Conservation (phyloP, 495 filamentous ascomycete species). For the Neurospora sp. region DNA sequence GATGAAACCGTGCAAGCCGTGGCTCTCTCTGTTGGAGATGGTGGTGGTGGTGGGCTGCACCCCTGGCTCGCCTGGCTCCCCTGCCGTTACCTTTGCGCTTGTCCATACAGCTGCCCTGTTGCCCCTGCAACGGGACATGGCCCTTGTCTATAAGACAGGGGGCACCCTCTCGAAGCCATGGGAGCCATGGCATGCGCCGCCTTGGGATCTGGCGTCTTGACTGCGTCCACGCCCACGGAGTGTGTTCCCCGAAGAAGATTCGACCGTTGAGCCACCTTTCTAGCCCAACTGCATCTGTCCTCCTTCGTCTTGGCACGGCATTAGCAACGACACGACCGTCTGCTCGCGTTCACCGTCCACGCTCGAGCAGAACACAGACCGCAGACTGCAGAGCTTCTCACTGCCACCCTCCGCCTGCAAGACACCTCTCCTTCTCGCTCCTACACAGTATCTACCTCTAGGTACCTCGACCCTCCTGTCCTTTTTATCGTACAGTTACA, state of each 20-base stretch:
- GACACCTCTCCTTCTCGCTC: conserved; percentile 16
- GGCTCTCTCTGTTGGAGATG: conserved; percentile 12
- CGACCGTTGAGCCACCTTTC: conserved; percentile 17
- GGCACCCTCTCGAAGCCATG: neutral
- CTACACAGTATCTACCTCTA: conserved; percentile 1
- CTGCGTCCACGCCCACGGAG: conserved; percentile 10
- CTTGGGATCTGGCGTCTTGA: neutral
- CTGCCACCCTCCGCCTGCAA: conserved; percentile 22
- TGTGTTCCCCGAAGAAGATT: conserved; percentile 13
- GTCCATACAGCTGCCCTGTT: neutral
- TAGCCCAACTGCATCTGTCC: conserved; percentile 7
- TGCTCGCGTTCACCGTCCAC: conserved; percentile 9
- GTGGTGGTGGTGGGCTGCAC: neutral
- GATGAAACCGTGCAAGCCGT: conserved; percentile 20
- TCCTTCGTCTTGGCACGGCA: conserved; percentile 13
- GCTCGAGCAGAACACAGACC: neutral
- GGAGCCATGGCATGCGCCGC: neutral
- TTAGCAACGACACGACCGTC: neutral
- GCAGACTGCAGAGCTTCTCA: conserved; percentile 4
- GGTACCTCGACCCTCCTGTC: conserved; percentile 9
- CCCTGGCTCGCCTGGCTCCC: neutral
- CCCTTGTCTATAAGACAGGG: neutral
- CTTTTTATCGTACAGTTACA: conserved; percentile 17
- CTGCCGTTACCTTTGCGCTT: neutral
- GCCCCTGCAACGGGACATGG: neutral